Percentiles rank a stretch among this genome's conserved stretches.
Conservation (phyloP, 2,329 filamentous ascomycete species). For the Trichoderma sp. region DNA sequence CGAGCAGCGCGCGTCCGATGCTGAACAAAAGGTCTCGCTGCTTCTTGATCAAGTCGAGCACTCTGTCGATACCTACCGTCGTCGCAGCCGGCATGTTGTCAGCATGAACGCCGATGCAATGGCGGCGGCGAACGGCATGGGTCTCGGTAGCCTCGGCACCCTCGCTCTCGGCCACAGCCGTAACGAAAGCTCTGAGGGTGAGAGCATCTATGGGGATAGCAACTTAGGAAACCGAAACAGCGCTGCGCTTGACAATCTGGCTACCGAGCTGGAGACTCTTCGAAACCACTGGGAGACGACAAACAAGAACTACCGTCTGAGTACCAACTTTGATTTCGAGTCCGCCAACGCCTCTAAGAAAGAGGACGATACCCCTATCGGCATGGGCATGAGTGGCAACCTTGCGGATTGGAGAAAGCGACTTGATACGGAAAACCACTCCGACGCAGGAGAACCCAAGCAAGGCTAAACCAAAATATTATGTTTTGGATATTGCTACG, state of each 20-base stretch:
- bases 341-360: constrained; percentile 39
- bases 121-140: constrained; percentile 35
- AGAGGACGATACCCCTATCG: constrained; percentile 42
- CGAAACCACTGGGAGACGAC: constrained; percentile 93
- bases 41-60: constrained; percentile 92
- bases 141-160: constrained; percentile 28
- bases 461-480: constrained; percentile 24
- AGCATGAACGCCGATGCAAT: constrained; percentile 50
- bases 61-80: constrained; percentile 91
- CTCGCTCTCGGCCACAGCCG: constrained; percentile 42
- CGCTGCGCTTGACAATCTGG: constrained; percentile 80
- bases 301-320: constrained; percentile 90
- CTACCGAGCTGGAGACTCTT: constrained; percentile 86
- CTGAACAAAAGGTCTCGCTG: constrained; percentile 88
- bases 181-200: constrained; percentile 57
- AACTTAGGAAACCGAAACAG: constrained; percentile 52
- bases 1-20: constrained; percentile 81
- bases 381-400: constrained; percentile 62
- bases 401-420: constrained; percentile 78
- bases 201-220: constrained; percentile 60
- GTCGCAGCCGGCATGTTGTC: constrained; percentile 61
- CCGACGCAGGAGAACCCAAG: constrained; percentile 31
- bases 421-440: constrained; percentile 54
- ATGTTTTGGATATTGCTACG: constrained; percentile 29
- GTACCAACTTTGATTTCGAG: constrained; percentile 87